phyloP scores from a whole-genome alignment of 2,329 filamentous ascomycete species.

The Fusarium compactum region DNA sequence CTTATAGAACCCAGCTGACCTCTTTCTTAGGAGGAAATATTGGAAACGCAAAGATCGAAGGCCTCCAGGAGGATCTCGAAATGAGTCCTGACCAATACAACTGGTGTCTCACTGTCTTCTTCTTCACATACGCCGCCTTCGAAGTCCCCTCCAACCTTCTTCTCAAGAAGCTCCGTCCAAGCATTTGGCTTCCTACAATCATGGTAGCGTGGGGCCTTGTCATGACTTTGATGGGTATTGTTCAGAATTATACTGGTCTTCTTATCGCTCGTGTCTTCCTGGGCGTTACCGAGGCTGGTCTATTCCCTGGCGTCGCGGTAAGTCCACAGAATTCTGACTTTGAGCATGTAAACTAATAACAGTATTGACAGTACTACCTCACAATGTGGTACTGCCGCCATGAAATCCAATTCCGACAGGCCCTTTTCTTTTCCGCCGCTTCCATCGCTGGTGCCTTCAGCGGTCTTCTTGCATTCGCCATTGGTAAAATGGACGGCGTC shows the following conservation, averaged over 20 bases:
- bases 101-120: constrained; percentile 77
- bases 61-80: constrained; percentile 62
- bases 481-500: constrained; percentile 76
- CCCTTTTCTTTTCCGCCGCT: constrained; percentile 86
- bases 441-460: constrained; percentile 83
- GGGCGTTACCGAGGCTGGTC: constrained; percentile 74
- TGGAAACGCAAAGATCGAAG: constrained; percentile 75
- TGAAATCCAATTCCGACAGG: constrained; percentile 67
- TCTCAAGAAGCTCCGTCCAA: constrained; percentile 79
- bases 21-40: constrained; percentile 65
- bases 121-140: constrained; percentile 80
- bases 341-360: background rate
- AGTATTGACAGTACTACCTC: constrained; percentile 59
- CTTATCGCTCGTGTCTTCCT: constrained; percentile 67
- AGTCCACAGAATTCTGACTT: constrained; percentile 2
- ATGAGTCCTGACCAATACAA: constrained; percentile 79
- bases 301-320: constrained; percentile 73
- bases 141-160: constrained; percentile 83
- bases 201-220: constrained; percentile 72
- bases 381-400: constrained; percentile 71
- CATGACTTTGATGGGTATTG: constrained; percentile 67
- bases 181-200: constrained; percentile 79
- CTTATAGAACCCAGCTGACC: background rate
- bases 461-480: constrained; percentile 77
- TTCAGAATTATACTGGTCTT: constrained; percentile 61